Conservation (phyloP, 2,329 filamentous ascomycete species). For the Monosporascus ibericus region DNA sequence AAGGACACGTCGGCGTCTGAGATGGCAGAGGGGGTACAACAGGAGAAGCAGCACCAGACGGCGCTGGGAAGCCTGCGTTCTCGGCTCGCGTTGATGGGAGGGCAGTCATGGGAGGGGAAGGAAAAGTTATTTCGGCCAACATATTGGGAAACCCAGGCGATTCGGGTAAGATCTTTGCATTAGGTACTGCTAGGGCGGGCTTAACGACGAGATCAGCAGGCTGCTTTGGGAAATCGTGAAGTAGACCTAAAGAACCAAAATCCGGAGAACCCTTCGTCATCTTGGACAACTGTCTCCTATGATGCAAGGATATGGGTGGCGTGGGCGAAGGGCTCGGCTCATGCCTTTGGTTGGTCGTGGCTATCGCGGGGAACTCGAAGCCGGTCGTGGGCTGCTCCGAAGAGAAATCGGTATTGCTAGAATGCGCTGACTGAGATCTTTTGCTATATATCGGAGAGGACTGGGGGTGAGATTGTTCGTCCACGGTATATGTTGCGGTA, state of each 20-base stretch:
- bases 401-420: neutral
- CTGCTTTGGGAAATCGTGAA: conserved; percentile 1
- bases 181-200: conserved; percentile 12
- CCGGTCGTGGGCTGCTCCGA: neutral
- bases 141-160: conserved; percentile 25
- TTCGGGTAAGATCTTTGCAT: conserved; percentile 13
- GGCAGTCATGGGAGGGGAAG: conserved; percentile 14
- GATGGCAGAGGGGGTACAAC: neutral
- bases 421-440: neutral
- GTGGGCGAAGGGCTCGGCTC: neutral
- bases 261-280: neutral
- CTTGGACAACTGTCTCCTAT: neutral
- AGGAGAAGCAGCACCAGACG: conserved; percentile 1
- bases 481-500: neutral
- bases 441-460: too few relatives aligned
- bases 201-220: conserved; percentile 7
- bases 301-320: neutral
- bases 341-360: neutral
- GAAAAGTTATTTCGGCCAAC: conserved; percentile 22
- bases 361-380: neutral
- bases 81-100: conserved; percentile 15
- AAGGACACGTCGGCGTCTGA: conserved; percentile 1
- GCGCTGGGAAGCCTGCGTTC: conserved; percentile 5
- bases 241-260: neutral
- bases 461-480: neutral